Conservation (phyloP, 1,284 basidiomycete genomes). For the Mycosarcoma mackinlayi region DNA sequence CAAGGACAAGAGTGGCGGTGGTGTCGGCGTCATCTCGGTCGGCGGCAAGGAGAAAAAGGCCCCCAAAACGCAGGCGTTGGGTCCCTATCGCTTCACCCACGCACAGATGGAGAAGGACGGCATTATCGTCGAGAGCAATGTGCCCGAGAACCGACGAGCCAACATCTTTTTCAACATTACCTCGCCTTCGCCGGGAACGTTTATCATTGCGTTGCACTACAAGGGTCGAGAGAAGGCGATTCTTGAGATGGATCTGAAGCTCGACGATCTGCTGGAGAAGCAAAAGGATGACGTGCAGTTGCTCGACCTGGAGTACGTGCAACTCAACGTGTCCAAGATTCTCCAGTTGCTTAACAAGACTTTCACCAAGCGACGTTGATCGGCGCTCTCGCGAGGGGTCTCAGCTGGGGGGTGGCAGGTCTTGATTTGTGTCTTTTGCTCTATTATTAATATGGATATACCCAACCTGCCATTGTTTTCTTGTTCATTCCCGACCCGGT, state of each 20-base stretch:
- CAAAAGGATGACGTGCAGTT: conserved; percentile 98
- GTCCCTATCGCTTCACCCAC: conserved; percentile 96
- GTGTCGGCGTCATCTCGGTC: conserved; percentile 92
- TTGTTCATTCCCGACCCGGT: not conserved
- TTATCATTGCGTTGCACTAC: conserved; percentile 98
- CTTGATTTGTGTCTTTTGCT: not conserved
- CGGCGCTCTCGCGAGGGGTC: not conserved
- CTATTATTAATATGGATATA: conserved; percentile 7
- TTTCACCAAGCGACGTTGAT: conserved; percentile 58
- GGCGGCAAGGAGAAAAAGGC: conserved; percentile 97
- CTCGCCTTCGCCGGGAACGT: conserved; percentile 96
- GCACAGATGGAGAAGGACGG: conserved; percentile 98
- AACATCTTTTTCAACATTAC: conserved; percentile 99
- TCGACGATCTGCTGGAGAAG: conserved; percentile 96
- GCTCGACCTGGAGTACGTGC: conserved; percentile 95
- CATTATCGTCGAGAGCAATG: conserved; percentile 98
- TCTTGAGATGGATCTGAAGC: conserved; percentile 99
- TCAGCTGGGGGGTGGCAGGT: too few relatives aligned
- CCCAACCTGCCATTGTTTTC: not conserved
- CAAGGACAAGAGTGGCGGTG: conserved; percentile 74
- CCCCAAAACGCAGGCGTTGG: conserved; percentile 83
- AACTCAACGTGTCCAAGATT: conserved; percentile 94
- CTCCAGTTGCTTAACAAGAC: conserved; percentile 75
- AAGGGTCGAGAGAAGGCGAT: conserved; percentile 99
- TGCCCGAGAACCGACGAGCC: conserved; percentile 90